Conservation (phyloP, 2,329 filamentous ascomycete genomes). For the Trichoderma breve region DNA sequence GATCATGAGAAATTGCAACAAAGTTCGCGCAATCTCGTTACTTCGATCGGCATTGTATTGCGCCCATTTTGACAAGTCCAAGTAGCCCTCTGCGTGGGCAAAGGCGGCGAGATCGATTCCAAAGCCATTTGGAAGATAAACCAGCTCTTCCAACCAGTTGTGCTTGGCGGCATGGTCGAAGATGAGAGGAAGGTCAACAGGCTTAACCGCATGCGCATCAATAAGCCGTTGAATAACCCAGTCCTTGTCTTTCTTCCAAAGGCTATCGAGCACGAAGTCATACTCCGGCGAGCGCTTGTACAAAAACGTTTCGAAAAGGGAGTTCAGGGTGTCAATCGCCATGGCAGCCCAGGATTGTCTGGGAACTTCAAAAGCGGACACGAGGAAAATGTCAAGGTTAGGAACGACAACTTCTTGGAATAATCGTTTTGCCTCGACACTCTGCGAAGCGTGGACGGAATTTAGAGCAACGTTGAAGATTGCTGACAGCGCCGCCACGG, state of each 20-base stretch:
- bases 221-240: slow-evolving; percentile 83
- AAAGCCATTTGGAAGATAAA: slow-evolving; percentile 77
- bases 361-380: slow-evolving; percentile 73
- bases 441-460: slow-evolving; percentile 60
- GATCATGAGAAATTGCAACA: slow-evolving; percentile 78
- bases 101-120: slow-evolving; percentile 83
- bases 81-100: slow-evolving; percentile 75
- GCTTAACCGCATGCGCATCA: slow-evolving; percentile 76
- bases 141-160: slow-evolving; percentile 78
- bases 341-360: slow-evolving; percentile 70
- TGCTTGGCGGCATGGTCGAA: slow-evolving; percentile 71
- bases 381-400: slow-evolving; percentile 75
- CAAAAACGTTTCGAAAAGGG: slow-evolving; percentile 80
- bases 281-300: slow-evolving; percentile 74
- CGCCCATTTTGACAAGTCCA: slow-evolving; percentile 81
- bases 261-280: slow-evolving; percentile 84
- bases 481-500: slow-evolving; percentile 74
- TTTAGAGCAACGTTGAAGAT: slow-evolving; percentile 65
- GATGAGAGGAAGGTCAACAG: slow-evolving; percentile 43
- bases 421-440: slow-evolving; percentile 60
- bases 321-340: slow-evolving; percentile 71
- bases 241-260: slow-evolving; percentile 86
- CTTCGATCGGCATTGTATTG: slow-evolving; percentile 66
- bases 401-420: slow-evolving; percentile 68
- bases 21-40: slow-evolving; percentile 64